These are phyloP conservation scores for Elaeis oleifera DNA, from an alignment of 202 grass and related monocot genomes.

Conservation along the genomic window DNA sequence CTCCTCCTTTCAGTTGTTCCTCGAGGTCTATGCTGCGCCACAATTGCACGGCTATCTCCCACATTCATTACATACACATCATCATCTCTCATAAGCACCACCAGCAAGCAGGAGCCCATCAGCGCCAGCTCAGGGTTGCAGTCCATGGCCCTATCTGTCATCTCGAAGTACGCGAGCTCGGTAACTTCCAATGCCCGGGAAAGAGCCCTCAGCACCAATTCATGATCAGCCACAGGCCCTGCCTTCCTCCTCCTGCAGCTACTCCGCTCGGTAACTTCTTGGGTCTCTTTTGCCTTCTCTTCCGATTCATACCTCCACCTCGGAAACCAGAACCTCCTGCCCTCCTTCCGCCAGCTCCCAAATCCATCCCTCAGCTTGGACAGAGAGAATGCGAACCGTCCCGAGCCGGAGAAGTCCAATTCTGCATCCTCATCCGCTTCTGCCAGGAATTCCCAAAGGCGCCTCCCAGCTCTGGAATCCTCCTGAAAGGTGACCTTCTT, in stretches of 20 bases:
- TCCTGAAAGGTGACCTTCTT: slow-evolving; percentile 11
- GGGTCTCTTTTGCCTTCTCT: slow-evolving; percentile 28
- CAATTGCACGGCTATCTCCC: slow-evolving; percentile 76
- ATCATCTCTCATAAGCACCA: slow-evolving; percentile 67
- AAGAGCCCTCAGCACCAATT: slow-evolving; percentile 50
- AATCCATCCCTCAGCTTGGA: slow-evolving; percentile 39
- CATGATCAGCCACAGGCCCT: slow-evolving; percentile 51
- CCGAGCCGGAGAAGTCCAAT: slow-evolving; percentile 73
- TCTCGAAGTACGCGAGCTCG: slow-evolving; percentile 64
- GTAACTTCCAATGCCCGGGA: slow-evolving; percentile 39
- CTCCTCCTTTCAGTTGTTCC: neutral
- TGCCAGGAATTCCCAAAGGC: slow-evolving; percentile 69
- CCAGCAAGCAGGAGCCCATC: slow-evolving; percentile 79
- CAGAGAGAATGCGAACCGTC: slow-evolving; percentile 65
- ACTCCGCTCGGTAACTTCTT: slow-evolving; percentile 5
- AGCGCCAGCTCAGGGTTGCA: slow-evolving; percentile 77
- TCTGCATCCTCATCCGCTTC: slow-evolving; percentile 53
- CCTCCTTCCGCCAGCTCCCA: slow-evolving; percentile 21
- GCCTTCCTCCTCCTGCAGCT: slow-evolving; percentile 23
- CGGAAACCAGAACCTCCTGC: slow-evolving; percentile 25
- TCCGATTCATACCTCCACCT: slow-evolving; percentile 38
- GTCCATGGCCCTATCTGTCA: slow-evolving; percentile 63
- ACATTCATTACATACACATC: slow-evolving; percentile 97
- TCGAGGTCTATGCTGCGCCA: slow-evolving; percentile 38
- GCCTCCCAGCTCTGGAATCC: slow-evolving; percentile 19